These are phyloP conservation scores for Eragrostis tef DNA, from an alignment of 202 grass and related monocot species.

Conservation along the genomic window DNA sequence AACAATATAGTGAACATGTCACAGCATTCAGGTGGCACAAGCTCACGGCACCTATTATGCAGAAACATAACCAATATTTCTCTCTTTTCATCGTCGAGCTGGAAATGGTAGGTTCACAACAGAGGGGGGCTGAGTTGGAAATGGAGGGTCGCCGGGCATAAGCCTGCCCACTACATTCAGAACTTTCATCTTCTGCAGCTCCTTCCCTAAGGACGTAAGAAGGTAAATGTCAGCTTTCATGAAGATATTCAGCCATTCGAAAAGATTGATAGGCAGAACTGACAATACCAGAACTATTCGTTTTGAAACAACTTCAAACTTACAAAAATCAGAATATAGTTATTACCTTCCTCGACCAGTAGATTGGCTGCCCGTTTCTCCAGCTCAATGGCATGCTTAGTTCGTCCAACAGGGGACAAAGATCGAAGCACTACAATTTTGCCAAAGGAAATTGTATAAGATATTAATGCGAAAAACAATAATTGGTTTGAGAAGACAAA, in stretches of 20 bases:
- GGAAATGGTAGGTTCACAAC: conserved; percentile 40
- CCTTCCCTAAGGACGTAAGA: conserved; percentile 57
- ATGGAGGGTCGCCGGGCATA: conserved; percentile 23
- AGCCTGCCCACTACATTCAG: conserved; percentile 77
- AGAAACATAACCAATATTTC: background rate
- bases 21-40: conserved; percentile 25
- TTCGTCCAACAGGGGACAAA: conserved; percentile 70
- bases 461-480: background rate
- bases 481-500: conserved; percentile 1
- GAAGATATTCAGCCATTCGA: conserved; percentile 29
- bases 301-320: background rate
- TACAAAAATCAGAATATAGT: conserved; percentile 17
- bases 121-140: conserved; percentile 47
- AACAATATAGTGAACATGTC: background rate
- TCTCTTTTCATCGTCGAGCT: conserved; percentile 40
- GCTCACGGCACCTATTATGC: conserved; percentile 8
- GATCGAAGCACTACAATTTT: conserved; percentile 69
- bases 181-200: conserved; percentile 82
- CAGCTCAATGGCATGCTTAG: conserved; percentile 78
- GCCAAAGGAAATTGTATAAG: conserved; percentile 32
- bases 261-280: conserved; percentile 10
- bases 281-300: background rate
- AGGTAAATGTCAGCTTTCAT: background rate
- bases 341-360: conserved; percentile 90
- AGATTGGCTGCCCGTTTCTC: conserved; percentile 90